These are phyloP conservation scores for Pseudozyma tsukubaensis DNA, from an alignment of 1,284 basidiomycete species.

Conservation along the genomic window DNA sequence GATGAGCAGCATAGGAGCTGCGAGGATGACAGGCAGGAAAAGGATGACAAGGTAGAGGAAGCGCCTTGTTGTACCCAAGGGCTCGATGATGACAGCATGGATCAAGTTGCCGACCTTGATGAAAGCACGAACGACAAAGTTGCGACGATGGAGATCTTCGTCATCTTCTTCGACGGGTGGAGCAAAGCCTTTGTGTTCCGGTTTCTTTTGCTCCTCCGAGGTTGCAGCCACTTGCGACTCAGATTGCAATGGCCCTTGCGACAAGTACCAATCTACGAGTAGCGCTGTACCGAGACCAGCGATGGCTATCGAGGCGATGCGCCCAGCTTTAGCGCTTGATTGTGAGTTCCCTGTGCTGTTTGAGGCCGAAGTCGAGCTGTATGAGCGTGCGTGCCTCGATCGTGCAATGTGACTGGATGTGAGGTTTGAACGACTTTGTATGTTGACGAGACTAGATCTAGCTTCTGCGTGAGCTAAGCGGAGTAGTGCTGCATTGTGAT, in stretches of 20 bases:
- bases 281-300: slow-evolving; percentile 27
- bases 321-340: neutral
- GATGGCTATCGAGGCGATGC: slow-evolving; percentile 32
- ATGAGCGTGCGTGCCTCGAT: slow-evolving; percentile 3
- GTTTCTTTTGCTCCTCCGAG: neutral
- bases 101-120: slow-evolving; percentile 41
- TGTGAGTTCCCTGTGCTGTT: neutral
- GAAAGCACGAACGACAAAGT: slow-evolving; percentile 31
- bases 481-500: neutral
- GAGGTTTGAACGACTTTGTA: neutral
- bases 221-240: slow-evolving; percentile 7
- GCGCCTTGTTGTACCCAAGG: slow-evolving; percentile 82
- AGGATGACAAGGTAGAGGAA: slow-evolving; percentile 86
- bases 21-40: slow-evolving; percentile 87
- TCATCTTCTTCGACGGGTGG: slow-evolving; percentile 47
- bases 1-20: slow-evolving; percentile 85
- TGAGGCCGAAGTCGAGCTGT: neutral
- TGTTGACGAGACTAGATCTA: neutral
- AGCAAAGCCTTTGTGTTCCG: slow-evolving; percentile 32
- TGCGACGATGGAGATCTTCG: slow-evolving; percentile 30
- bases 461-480: neutral
- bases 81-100: slow-evolving; percentile 78
- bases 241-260: slow-evolving; percentile 22
- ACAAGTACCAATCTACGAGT: slow-evolving; percentile 15
- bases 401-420: neutral